phyloP scores from a whole-genome alignment of 768 basidiomycete genomes.

The Gelatoporia subvermispora region DNA sequence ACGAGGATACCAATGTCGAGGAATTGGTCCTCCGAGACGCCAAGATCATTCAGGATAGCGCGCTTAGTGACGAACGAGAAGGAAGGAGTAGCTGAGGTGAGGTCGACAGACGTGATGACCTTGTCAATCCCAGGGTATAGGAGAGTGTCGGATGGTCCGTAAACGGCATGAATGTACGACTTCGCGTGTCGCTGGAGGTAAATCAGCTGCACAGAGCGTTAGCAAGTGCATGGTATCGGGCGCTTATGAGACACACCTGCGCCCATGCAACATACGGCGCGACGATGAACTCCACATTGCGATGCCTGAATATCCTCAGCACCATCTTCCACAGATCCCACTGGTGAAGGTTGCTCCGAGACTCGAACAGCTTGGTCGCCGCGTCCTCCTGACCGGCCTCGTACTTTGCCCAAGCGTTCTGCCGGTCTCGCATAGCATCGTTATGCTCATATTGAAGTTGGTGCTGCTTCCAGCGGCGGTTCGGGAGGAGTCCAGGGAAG shows the following conservation, averaged over 20 bases:
- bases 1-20: constrained; percentile 90
- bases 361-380: constrained; percentile 81
- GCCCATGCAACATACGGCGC: constrained; percentile 96
- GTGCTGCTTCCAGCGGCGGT: constrained; percentile 64
- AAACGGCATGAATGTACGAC: constrained; percentile 92
- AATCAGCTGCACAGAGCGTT: constrained; percentile 56
- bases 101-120: constrained; percentile 85
- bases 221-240: constrained; percentile 3
- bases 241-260: constrained; percentile 58
- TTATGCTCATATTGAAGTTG: constrained; percentile 43
- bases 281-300: constrained; percentile 93
- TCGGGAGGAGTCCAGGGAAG: constrained; percentile 83
- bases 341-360: constrained; percentile 61
- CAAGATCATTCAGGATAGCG: constrained; percentile 58
- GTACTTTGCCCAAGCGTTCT: constrained; percentile 90
- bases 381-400: constrained; percentile 89
- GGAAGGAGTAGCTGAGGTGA: constrained; percentile 56
- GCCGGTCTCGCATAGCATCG: constrained; percentile 70
- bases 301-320: constrained; percentile 86
- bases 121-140: constrained; percentile 86
- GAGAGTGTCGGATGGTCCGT: constrained; percentile 84
- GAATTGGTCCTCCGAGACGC: constrained; percentile 83
- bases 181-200: constrained; percentile 93
- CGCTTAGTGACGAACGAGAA: constrained; percentile 87
- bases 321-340: constrained; percentile 96